Conservation (phyloP, 352 stramenopile species). For the Globisporangium parvum region DNA sequence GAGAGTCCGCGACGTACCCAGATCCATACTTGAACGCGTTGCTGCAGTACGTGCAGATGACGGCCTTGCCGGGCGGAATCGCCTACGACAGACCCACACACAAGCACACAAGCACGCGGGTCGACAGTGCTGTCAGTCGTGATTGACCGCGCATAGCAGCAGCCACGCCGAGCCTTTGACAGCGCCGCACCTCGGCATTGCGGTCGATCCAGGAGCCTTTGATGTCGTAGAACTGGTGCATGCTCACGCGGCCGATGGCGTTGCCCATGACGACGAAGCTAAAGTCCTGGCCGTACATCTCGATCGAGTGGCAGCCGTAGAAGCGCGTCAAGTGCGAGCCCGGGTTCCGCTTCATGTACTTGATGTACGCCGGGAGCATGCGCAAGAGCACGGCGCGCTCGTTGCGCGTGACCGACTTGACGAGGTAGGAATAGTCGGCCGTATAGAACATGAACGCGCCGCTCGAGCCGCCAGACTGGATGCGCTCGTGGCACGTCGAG, state of each 20-base stretch:
- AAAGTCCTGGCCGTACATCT: constrained; percentile 86
- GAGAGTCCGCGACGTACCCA: constrained; percentile 19
- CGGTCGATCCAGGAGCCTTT: constrained; percentile 88
- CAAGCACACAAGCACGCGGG: too few species aligned
- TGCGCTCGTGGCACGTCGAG: constrained; percentile 75
- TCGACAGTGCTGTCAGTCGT: background rate
- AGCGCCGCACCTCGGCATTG: constrained; percentile 54
- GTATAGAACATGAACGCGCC: constrained; percentile 91
- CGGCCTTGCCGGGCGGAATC: constrained; percentile 73
- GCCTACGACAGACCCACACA: constrained; percentile 17
- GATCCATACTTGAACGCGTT: constrained; percentile 73
- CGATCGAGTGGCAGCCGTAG: constrained; percentile 86
- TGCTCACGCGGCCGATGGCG: constrained; percentile 71
- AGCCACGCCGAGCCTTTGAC: background rate
- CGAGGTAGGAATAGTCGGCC: constrained; percentile 79
- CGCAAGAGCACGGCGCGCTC: constrained; percentile 76
- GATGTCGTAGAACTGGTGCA: constrained; percentile 89
- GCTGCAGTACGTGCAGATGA: constrained; percentile 84
- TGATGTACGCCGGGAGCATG: constrained; percentile 81
- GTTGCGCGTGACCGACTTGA: constrained; percentile 80
- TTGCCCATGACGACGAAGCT: constrained; percentile 92
- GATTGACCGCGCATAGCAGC: background rate
- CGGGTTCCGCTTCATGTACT: constrained; percentile 77
- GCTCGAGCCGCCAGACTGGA: constrained; percentile 78
- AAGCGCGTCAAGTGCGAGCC: constrained; percentile 84